Evolutionary conservation across 768 basidiomycete genomes (phyloP).

Genomic region (Flagelloscypha sp.): DNA sequence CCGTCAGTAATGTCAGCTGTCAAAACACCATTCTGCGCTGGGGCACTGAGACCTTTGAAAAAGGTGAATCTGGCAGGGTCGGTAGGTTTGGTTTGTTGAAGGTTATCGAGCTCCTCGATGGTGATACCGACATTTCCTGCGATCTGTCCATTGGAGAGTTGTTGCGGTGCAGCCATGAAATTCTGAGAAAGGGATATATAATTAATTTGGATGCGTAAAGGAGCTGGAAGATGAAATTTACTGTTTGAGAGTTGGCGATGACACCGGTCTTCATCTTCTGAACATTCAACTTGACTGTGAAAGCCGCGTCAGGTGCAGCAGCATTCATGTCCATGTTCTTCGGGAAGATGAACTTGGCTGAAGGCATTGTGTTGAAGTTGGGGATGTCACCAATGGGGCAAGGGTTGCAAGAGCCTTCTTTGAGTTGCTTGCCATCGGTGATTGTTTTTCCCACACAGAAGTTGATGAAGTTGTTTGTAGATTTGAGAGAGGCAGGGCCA

Average conservation of each 20-base stretch:
- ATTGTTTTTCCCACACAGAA: conserved; percentile 43
- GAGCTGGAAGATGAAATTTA: too few relatives aligned
- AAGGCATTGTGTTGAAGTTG: conserved; percentile 36
- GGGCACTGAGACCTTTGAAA: conserved; percentile 41
- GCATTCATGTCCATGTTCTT: conserved; percentile 35
- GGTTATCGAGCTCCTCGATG: conserved; percentile 35
- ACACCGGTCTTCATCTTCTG: conserved; percentile 39
- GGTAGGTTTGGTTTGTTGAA: conserved; percentile 32
- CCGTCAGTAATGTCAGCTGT: conserved; percentile 39
- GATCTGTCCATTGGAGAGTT: conserved; percentile 35
- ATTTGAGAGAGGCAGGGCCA: conserved; percentile 44
- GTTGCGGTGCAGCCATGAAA: conserved; percentile 43
- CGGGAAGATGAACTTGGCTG: conserved; percentile 39
- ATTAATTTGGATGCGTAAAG: too few relatives aligned
- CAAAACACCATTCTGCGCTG: conserved; percentile 33
- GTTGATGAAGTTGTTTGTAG: conserved; percentile 59
- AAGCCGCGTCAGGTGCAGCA: conserved; percentile 33
- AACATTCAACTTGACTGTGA: conserved; percentile 45
- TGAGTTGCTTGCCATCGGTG: conserved; percentile 46
- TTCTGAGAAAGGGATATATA: too few relatives aligned
- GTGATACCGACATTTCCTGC: conserved; percentile 50
- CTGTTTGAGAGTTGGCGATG: conserved; percentile 46
- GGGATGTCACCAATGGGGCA: conserved; percentile 50
- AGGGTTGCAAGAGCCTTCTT: conserved; percentile 51
- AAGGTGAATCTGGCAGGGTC: conserved; percentile 39